Base-by-base conservation (phyloP, 192 early-diverging fungal species). In the Funneliformis mosseae region DNA sequence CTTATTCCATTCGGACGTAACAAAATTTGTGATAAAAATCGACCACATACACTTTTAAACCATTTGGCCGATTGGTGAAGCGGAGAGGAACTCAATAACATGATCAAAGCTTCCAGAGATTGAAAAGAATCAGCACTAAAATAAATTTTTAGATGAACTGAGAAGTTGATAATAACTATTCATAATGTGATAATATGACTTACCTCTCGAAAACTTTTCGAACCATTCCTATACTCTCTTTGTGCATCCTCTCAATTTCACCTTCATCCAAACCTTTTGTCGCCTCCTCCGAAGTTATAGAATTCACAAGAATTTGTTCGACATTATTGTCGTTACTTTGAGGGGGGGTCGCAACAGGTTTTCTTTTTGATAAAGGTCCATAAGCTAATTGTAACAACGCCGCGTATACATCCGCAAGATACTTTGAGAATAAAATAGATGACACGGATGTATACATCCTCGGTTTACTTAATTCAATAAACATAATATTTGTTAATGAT, bases 21-120 rank as follows among this genome's bases (percentile, higher is more conserved):
- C 16, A 96, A 66, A 42, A 95, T 88, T 39, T 91, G 89, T 1
- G 93, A 88, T 3, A 95, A 87, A 63, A 92, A 92, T 59, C 90
- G 83, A 0, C 92, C 89, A 74, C 94, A 94, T 43, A 93, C 80
- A 14, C 79, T 87, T 48, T 87, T 80, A 21, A 95, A 81, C 95
- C 95, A 96, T 16, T 72, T 74, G 3, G 91, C 90, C 2, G 83
- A 83, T 25, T 85, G 86, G 59, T 88, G 87, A 12, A 83, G 55
- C 11, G 87, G 87, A 14, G 85, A 81, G 9, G 89, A 88, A 14
- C 91, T 88, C 43, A 95, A 78, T 10, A 96, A 81, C 6, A 84
- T 78, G 0, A 92, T 92, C 48, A 96, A 86, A 0, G 93, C 87
- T 69, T 94, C 91, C 39, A 96, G 77, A 8, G 92, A 87, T 67